Evolutionary conservation across 1,284 basidiomycete genomes (phyloP), one percentile per base, ranked within the genome.

Genomic region (Xerocomus minutiporus): DNA sequence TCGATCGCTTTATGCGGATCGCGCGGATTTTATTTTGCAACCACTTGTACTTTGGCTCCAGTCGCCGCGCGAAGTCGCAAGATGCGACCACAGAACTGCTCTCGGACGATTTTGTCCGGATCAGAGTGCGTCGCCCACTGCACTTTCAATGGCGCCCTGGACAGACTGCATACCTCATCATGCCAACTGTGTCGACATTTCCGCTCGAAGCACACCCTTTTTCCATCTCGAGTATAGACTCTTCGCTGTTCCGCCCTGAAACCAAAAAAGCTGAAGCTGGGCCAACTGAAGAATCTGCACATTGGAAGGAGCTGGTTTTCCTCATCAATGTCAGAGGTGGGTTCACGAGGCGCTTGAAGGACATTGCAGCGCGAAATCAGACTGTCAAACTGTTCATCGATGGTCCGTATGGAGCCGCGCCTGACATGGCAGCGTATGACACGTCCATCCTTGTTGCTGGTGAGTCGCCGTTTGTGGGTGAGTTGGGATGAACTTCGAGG

Each of bases 1-100:
- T 85, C 44, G 86, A 88, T 63, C 78, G 85, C 26, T 52, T 78
- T 36, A 59, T 84, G 50, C 79, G 84, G 12, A 23, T 76, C 15
- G 53, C 73, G 9, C 79, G 83, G 15, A 64, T 86, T 6, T 57
- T 81, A 44, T 55, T 76, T 34, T 74, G 75, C 69, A 87, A 86
- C 68, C 56, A 64, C 46, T 45, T 63, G 44, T 69, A 66, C 48
- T 66, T 51, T 38, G 47, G 55, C 2, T 67, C 61, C 50, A 6
- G 55, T 49, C 53, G 51, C 2, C 56, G 57, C 15, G 50, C 57
- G 0, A 44, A 20, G 8, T 45, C 57, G 20, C 61, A 66, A 51
- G 63, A 67, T 23, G 66, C 65, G 6, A 36, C 55, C 4, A 58
- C 52, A 0, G 67, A 67, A 45, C 36, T 70, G 2, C 52, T 68